These are phyloP conservation scores for Cutaneotrichosporon cavernicola DNA, from an alignment of 1,284 basidiomycete genomes.

Conservation along the genomic window DNA sequence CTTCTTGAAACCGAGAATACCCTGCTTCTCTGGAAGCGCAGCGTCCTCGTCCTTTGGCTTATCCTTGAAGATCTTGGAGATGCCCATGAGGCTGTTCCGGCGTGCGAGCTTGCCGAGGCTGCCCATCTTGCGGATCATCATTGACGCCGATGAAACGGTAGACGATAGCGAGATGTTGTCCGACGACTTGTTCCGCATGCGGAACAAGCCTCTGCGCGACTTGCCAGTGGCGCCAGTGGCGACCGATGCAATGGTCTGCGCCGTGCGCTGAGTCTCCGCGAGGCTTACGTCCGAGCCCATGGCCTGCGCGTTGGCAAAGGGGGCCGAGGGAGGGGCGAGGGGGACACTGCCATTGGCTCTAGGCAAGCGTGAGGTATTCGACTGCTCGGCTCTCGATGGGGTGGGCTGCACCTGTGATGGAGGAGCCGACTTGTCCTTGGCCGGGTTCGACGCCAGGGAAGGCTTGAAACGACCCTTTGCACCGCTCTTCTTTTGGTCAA, in stretches of 20 bases:
- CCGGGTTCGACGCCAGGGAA: slow-evolving; percentile 55
- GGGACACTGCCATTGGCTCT: slow-evolving; percentile 16
- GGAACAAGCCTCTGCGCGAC: slow-evolving; percentile 61
- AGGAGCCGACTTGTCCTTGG: slow-evolving; percentile 29
- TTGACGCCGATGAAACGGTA: slow-evolving; percentile 92
- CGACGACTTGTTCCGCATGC: slow-evolving; percentile 87
- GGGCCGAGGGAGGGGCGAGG: slow-evolving; percentile 33
- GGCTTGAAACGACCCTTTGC: slow-evolving; percentile 69
- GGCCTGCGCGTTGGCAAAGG: slow-evolving; percentile 37
- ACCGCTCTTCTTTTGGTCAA: slow-evolving; percentile 56
- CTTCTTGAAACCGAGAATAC: slow-evolving; percentile 48
- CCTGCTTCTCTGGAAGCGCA: slow-evolving; percentile 46
- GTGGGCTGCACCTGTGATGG: slow-evolving; percentile 14
- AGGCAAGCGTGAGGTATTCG: slow-evolving; percentile 4
- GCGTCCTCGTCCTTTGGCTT: slow-evolving; percentile 66
- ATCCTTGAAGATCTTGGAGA: slow-evolving; percentile 92
- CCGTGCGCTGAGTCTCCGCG: slow-evolving; percentile 46
- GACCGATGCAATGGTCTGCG: slow-evolving; percentile 28
- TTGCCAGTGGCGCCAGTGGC: slow-evolving; percentile 31
- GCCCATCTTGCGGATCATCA: slow-evolving; percentile 97
- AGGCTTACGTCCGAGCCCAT: slow-evolving; percentile 44
- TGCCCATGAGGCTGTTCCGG: slow-evolving; percentile 80
- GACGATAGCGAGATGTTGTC: slow-evolving; percentile 97
- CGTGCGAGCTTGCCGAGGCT: slow-evolving; percentile 88
- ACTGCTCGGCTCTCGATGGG: slow-evolving; percentile 16